Conservation (phyloP, 1,139 yeast species). For the Hanseniaspora uvarum region DNA sequence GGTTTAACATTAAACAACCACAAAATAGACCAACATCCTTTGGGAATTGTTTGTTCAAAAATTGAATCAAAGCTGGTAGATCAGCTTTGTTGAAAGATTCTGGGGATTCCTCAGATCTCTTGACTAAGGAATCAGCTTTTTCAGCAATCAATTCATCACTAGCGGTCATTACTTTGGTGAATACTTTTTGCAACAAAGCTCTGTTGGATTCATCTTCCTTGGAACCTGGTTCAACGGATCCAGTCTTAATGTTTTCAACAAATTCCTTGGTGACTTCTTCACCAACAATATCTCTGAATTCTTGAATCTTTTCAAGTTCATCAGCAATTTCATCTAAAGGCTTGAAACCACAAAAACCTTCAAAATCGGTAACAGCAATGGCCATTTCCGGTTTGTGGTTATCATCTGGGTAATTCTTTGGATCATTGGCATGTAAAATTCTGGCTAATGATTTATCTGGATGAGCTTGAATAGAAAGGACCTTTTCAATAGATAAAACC, state of each 20-base stretch:
- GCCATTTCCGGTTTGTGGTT: constrained; percentile 99
- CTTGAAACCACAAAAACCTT: constrained; percentile 96
- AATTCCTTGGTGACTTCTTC: constrained; percentile 46
- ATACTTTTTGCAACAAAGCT: constrained; percentile 59
- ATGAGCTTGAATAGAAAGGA: constrained; percentile 91
- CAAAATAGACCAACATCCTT: constrained; percentile 90
- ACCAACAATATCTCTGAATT: constrained; percentile 62
- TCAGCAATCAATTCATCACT: constrained; percentile 44
- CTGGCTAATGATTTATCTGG: constrained; percentile 84
- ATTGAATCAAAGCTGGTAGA: constrained; percentile 59
- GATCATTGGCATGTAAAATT: constrained; percentile 67
- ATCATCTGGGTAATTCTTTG: constrained; percentile 90
- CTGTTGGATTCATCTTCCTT: constrained; percentile 46
- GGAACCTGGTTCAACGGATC: constrained; percentile 37
- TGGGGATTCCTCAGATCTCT: constrained; percentile 48
- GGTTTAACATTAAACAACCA: constrained; percentile 86
- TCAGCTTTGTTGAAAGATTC: constrained; percentile 36
- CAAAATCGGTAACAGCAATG: constrained; percentile 86
- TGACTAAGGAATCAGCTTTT: constrained; percentile 52
- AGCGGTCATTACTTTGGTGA: constrained; percentile 74
- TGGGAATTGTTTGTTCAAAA: constrained; percentile 82
- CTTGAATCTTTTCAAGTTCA: constrained; percentile 63
- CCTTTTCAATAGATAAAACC: constrained; percentile 84
- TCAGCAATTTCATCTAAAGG: constrained; percentile 68
- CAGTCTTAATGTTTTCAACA: constrained; percentile 38